These are phyloP conservation scores for Stellera chamaejasme DNA, from an alignment of 345 rosid genomes.

Conservation along the genomic window DNA sequence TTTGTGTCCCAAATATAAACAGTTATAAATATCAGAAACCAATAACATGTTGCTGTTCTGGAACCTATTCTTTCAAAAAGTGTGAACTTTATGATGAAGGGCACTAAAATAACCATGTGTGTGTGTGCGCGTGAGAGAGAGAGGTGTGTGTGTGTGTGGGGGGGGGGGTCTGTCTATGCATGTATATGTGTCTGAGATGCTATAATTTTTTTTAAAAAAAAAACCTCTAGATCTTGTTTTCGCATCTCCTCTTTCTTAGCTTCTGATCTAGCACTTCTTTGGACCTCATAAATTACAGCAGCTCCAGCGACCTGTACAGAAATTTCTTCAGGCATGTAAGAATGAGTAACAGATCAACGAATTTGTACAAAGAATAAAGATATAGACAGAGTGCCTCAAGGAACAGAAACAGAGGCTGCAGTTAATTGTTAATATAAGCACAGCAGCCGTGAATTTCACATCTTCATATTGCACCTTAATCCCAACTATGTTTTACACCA, in stretches of 20 bases:
- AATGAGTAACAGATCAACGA: conserved; percentile 6
- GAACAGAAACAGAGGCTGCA: conserved; percentile 4
- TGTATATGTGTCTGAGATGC: not conserved
- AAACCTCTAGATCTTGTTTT: conserved; percentile 67
- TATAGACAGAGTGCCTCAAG: conserved; percentile 1
- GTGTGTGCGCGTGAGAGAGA: not conserved
- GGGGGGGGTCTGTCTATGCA: not conserved
- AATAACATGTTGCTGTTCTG: not conserved
- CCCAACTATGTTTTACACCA: not conserved
- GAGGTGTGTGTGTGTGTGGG: not conserved
- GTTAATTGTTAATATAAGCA: conserved; percentile 3
- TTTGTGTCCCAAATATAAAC: not conserved
- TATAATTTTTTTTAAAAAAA: not conserved
- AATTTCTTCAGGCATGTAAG: conserved; percentile 8
- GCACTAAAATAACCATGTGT: not conserved
- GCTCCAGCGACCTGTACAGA: conserved; percentile 70
- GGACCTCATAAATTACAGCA: conserved; percentile 76
- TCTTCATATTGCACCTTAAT: not conserved
- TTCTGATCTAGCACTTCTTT: conserved; percentile 85
- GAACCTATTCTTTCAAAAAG: not conserved
- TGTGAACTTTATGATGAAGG: conserved; percentile 1
- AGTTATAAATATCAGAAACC: not conserved
- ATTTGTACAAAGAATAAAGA: not conserved
- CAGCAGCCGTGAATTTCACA: conserved; percentile 6
- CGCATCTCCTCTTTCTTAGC: conserved; percentile 76